Percentiles rank a stretch among this genome's conserved stretches.
phyloP scores from a whole-genome alignment of 2,329 filamentous ascomycete species.

The Aspergillus brunneoviolaceus region DNA sequence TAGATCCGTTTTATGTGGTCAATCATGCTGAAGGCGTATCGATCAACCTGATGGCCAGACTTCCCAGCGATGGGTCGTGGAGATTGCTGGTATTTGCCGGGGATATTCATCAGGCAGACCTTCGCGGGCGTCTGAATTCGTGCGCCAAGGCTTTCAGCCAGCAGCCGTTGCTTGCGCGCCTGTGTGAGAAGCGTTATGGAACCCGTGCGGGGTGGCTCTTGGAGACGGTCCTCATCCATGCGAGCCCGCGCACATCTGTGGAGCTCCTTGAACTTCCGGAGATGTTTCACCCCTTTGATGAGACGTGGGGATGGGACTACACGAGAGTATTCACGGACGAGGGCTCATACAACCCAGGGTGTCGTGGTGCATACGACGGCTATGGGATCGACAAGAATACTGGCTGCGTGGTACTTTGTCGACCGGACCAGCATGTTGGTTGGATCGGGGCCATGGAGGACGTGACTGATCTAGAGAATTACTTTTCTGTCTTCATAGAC shows the following conservation, averaged over 20 bases:
- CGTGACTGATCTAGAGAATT: conserved; percentile 9
- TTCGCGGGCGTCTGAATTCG: background rate
- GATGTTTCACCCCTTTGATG: conserved; percentile 19
- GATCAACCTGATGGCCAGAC: conserved; percentile 7
- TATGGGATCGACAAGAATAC: conserved; percentile 16
- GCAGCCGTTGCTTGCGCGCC: background rate
- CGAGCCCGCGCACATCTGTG: conserved; percentile 1
- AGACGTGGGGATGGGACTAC: conserved; percentile 19
- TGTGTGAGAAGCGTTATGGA: background rate
- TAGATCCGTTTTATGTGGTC: conserved; percentile 12
- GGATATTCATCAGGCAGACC: conserved; percentile 9
- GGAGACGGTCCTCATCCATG: conserved; percentile 17
- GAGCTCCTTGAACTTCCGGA: conserved; percentile 16
- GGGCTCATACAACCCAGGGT: background rate
- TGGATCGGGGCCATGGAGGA: conserved; percentile 18
- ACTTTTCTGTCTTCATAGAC: conserved; percentile 1
- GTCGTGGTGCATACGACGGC: conserved; percentile 7
- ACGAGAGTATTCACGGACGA: conserved; percentile 19
- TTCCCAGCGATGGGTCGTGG: conserved; percentile 21
- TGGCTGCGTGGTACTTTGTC: conserved; percentile 19
- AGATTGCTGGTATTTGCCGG: conserved; percentile 21
- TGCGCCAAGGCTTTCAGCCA: conserved; percentile 10
- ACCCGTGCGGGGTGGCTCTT: background rate
- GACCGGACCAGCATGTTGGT: conserved; percentile 26
- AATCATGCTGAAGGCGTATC: conserved; percentile 12